These are phyloP conservation scores for Erythrobasidium hasegawianum DNA, from an alignment of 1,284 basidiomycete species.

Conservation along the genomic window DNA sequence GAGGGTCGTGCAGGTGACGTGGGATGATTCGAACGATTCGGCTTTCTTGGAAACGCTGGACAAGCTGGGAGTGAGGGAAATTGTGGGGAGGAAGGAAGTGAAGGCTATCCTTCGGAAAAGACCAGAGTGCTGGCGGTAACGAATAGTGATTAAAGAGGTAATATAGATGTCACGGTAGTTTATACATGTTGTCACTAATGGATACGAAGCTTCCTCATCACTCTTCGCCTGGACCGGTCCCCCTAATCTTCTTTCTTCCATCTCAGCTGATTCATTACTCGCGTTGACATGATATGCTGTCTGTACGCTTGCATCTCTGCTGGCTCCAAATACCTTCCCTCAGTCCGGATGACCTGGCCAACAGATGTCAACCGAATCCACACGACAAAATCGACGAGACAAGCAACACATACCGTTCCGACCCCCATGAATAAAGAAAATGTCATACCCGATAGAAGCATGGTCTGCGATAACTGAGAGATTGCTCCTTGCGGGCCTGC, in stretches of 20 bases:
- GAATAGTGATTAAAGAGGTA: no score
- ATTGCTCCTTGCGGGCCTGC: conserved; percentile 79
- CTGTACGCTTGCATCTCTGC: conserved; percentile 33
- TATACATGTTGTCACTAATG: no score
- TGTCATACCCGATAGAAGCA: conserved; percentile 83
- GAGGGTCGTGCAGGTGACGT: conserved; percentile 42
- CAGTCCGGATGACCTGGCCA: conserved; percentile 30
- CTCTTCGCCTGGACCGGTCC: no score
- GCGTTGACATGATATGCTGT: neutral
- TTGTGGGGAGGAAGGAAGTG: conserved; percentile 38
- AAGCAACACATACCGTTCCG: conserved; percentile 9
- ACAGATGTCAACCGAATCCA: neutral
- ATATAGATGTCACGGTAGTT: neutral
- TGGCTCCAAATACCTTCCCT: conserved; percentile 21
- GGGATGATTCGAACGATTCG: conserved; percentile 40
- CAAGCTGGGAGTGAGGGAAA: conserved; percentile 41
- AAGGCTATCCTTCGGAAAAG: conserved; percentile 40
- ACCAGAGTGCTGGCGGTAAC: conserved; percentile 43
- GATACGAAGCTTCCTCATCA: no score
- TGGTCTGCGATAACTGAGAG: conserved; percentile 86
- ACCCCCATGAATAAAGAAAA: conserved; percentile 46
- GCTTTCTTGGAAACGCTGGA: conserved; percentile 38
- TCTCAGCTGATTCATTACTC: no score
- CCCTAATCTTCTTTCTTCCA: no score
- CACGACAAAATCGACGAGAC: no score